Percentiles rank a stretch among this genome's conserved stretches.
These are phyloP conservation scores for Lactifluus piperatus DNA, from an alignment of 768 basidiomycete genomes.

Conservation along the genomic window DNA sequence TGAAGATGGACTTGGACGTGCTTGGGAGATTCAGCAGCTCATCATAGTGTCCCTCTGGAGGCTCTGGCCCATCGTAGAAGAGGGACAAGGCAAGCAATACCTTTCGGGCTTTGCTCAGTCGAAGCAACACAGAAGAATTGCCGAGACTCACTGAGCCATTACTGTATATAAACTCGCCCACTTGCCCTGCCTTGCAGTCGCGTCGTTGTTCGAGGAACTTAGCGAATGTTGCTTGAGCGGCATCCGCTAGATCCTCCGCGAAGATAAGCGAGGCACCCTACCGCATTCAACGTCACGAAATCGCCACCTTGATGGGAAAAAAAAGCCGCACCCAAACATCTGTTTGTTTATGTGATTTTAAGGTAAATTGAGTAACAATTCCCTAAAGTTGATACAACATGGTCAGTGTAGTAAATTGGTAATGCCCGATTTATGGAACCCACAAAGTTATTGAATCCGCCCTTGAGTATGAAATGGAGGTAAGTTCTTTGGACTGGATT, in stretches of 20 bases:
- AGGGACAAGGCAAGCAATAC: constrained; percentile 20
- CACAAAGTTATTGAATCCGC: constrained; percentile 14
- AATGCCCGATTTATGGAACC: neutral
- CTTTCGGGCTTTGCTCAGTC: constrained; percentile 22
- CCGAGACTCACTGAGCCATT: constrained; percentile 20
- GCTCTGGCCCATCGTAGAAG: constrained; percentile 48
- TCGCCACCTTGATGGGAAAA: neutral
- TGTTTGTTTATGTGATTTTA: constrained; percentile 1
- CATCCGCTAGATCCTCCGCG: neutral
- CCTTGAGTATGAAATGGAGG: neutral
- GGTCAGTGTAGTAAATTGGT: neutral
- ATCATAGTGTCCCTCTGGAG: constrained; percentile 39
- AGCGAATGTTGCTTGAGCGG: neutral
- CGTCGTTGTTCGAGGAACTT: neutral
- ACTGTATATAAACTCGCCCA: neutral
- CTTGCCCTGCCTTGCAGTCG: constrained; percentile 1
- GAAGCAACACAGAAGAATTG: constrained; percentile 26
- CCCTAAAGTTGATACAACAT: constrained; percentile 2
- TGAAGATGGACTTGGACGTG: constrained; percentile 29
- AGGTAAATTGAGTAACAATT: constrained; percentile 14
- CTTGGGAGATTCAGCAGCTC: constrained; percentile 34
- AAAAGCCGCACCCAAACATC: constrained; percentile 13
- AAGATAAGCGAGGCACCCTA: constrained; percentile 3
- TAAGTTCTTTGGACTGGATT: neutral
- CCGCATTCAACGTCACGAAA: neutral